Conservation (phyloP, 176 grass and related monocot species). For the Raddia guianensis region DNA sequence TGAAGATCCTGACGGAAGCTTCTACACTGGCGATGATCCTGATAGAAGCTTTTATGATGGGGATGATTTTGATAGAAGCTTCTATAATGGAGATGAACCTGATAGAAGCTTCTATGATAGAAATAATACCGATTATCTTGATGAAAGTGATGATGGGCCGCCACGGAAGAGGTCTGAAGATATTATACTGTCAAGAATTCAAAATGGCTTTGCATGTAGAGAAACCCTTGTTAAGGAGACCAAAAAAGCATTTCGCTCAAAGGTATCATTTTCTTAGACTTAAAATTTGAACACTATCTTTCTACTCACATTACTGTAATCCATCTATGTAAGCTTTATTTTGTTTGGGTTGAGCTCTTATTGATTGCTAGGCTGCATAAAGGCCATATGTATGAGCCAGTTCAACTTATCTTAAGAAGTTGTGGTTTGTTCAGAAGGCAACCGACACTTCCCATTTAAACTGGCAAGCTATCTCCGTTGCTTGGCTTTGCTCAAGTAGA, state of each 20-base stretch:
- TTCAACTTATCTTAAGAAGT: background rate
- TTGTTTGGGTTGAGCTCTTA: background rate
- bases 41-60: slow-evolving; percentile 45
- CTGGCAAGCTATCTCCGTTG: background rate
- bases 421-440: background rate
- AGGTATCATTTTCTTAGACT: slow-evolving; percentile 50
- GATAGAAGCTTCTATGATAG: slow-evolving; percentile 61
- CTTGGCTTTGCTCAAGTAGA: background rate
- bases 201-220: slow-evolving; percentile 70
- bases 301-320: background rate
- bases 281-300: background rate
- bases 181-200: slow-evolving; percentile 52
- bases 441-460: background rate
- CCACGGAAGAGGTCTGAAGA: slow-evolving; percentile 63
- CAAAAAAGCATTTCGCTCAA: slow-evolving; percentile 50
- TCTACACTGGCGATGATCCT: slow-evolving; percentile 51
- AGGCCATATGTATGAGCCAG: background rate
- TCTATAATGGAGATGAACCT: slow-evolving; percentile 36
- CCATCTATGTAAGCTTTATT: background rate
- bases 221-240: slow-evolving; percentile 70
- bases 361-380: background rate
- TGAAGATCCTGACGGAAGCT: slow-evolving; percentile 54
- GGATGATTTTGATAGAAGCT: slow-evolving; percentile 38
- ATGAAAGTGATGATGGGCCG: slow-evolving; percentile 44
- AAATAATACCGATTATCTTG: slow-evolving; percentile 36